Evolutionary conservation across 495 filamentous ascomycete genomes (phyloP), one percentile per base, ranked within the genome.

Genomic region (Penicillium argentinense): DNA sequence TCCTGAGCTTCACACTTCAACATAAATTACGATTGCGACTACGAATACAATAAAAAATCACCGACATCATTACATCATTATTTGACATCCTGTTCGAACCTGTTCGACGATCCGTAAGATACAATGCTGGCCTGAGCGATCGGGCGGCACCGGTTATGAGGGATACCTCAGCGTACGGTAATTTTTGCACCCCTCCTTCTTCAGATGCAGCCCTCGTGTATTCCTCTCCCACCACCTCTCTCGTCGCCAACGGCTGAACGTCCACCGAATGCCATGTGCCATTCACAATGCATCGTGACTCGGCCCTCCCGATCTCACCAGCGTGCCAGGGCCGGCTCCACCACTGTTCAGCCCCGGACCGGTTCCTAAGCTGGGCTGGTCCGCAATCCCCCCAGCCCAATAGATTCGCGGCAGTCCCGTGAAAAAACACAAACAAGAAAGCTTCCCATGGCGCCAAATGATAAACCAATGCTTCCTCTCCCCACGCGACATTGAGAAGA

Each of bases 371-470:
- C 22, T 23, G 19, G 49, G 12, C 49, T 39, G 42, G 36, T 45
- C 28, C 34, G 42, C 42, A 33, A 41, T 34, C 29, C 45, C 28
- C 29, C 18, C 36, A 23, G 6, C 25, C 42, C 46, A 52, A 41
- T 46, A 46, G 49, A 52, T 42, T 30, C 13, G 37, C 34, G 18
- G 40, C 23, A 19, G 17, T 12, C 28, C 44, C 24, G 24, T 29
- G 44, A 47, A 39, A 25, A 18, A n/a, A n/a, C n/a, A n/a, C n/a
- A n/a, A n/a, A n/a, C 37, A 4, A 12, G n/a, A 41, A 25, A 46
- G 37, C 36, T 41, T 23, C 51, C 45, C 39, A 48, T 48, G 47
- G 47, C 46, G 46, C 43, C 47, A 45, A 25, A 4, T 45, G 21
- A 40, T 16, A 19, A 16, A 13, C 21, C 21, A 39, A 45, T 33